Evolutionary conservation across 2,329 filamentous ascomycete species (phyloP), one percentile per base, ranked within the genome.

Genomic region (Trichoderma aggressivum): DNA sequence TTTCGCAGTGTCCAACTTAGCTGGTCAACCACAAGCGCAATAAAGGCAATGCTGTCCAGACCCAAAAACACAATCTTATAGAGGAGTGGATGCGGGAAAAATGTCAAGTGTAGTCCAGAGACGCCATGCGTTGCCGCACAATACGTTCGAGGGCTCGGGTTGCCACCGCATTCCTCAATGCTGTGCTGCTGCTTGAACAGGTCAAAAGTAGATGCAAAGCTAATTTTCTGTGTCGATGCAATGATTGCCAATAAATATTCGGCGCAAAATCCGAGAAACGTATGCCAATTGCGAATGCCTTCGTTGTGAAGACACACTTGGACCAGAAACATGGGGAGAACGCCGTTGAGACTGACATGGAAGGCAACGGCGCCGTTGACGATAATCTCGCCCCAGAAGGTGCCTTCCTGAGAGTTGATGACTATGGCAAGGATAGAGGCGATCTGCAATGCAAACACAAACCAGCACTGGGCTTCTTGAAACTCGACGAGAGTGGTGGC

Each of bases 401-500:
- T 78, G 53, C 80, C 80, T 61, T 82, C 80, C 32, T 81, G 80
- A 3, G 80, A 82, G 70, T 81, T 82, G 74, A 82, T 80, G 30
- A 81, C 80, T 32, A 82, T 81, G 71, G 80, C 80, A 63, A 82
- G 80, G 73, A 82, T 81, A 11, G 80, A 81, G 10, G 80, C 80
- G 68, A 82, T 81, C 71, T 82, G 80, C 39, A 82, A 76, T 32
- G 80, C 80, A 72, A 82, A 82, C 60, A 82, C 77, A 59, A 82
- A 82, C 80, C 80, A 82, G 71, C 77, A 78, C 63, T 82, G 80
- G 0, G 80, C 80, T 66, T 82, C 80, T 66, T 82, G 80, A 36
- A 82, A 82, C 74, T 82, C 80, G 34, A 82, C 80, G n/a, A 82
- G 73, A 2, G 80, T 82, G 5, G 80, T 81, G 70, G 80, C 80